Conservation (phyloP, 805 yeast genomes). For the Zygosaccharomyces bailii region DNA sequence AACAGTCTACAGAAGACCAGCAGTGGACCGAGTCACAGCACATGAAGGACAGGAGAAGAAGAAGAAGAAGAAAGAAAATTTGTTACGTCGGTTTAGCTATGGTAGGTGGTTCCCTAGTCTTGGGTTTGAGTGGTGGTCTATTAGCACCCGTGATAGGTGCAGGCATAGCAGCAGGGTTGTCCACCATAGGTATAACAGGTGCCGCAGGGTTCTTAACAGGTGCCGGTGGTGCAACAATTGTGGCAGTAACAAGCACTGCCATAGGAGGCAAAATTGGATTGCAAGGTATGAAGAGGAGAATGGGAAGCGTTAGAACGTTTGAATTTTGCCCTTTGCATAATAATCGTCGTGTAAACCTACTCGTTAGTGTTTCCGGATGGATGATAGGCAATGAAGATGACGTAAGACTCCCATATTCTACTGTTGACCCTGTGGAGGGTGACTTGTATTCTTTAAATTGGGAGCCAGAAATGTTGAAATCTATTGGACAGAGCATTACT, state of each 20-base stretch:
- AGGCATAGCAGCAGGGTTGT: slow-evolving; percentile 93
- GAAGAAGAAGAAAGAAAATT: slow-evolving; percentile 60
- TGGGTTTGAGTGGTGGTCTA: slow-evolving; percentile 92
- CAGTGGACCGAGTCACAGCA: slow-evolving; percentile 70
- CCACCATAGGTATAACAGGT: slow-evolving; percentile 94
- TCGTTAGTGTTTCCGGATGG: slow-evolving; percentile 95
- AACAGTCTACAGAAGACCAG: slow-evolving; percentile 68
- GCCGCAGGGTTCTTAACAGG: slow-evolving; percentile 92
- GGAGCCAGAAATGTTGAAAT: slow-evolving; percentile 97
- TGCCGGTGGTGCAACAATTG: slow-evolving; percentile 92
- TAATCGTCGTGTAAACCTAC: slow-evolving; percentile 80
- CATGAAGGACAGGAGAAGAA: slow-evolving; percentile 67
- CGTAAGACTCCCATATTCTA: slow-evolving; percentile 91
- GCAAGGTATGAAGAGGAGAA: slow-evolving; percentile 78
- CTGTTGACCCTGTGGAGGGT: slow-evolving; percentile 97
- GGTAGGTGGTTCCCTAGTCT: slow-evolving; percentile 88
- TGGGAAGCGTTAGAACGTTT: slow-evolving; percentile 89
- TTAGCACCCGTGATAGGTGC: slow-evolving; percentile 98
- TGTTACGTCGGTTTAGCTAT: slow-evolving; percentile 94
- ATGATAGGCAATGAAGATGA: slow-evolving; percentile 94
- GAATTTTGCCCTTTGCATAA: slow-evolving; percentile 92
- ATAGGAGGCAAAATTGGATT: slow-evolving; percentile 89
- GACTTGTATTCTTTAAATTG: slow-evolving; percentile 86
- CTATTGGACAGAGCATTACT: slow-evolving; percentile 93
- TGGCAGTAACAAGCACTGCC: slow-evolving; percentile 86